These are phyloP conservation scores for barrel medic (Medicago truncatula) DNA, from an alignment of 306 rosid genomes.

Conservation along the genomic window DNA sequence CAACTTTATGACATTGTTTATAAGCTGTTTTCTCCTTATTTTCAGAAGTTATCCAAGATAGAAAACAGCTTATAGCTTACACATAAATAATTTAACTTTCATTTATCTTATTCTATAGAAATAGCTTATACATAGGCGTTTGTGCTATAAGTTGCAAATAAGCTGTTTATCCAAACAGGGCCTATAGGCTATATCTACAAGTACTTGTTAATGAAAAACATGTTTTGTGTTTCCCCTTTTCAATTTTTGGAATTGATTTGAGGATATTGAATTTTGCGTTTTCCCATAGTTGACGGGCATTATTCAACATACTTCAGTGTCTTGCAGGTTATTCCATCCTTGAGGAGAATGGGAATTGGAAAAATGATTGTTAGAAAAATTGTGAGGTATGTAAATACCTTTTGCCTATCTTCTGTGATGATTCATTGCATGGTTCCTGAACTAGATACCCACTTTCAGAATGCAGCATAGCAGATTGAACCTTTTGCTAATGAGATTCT, in stretches of 20 bases:
- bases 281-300: conserved; percentile 26
- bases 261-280: neutral
- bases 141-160: neutral
- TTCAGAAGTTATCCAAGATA: too few species aligned
- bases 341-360: conserved; percentile 84
- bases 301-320: conserved; percentile 49
- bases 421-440: conserved; percentile 21
- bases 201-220: neutral
- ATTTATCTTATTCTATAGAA: too few species aligned
- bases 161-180: too few species aligned
- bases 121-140: too few species aligned
- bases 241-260: neutral
- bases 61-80: too few species aligned
- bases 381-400: conserved; percentile 52
- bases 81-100: too few species aligned
- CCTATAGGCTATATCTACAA: too few species aligned
- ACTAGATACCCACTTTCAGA: neutral
- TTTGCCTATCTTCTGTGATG: conserved; percentile 7
- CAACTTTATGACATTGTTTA: too few species aligned
- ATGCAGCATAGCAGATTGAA: neutral
- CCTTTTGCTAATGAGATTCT: neutral
- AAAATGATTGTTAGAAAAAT: conserved; percentile 68
- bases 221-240: neutral
- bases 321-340: conserved; percentile 75
- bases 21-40: too few species aligned